Evolutionary conservation across 306 rosid species (phyloP), one percentile per base, ranked within the genome.

Genomic region (Cicer yamashitae): DNA sequence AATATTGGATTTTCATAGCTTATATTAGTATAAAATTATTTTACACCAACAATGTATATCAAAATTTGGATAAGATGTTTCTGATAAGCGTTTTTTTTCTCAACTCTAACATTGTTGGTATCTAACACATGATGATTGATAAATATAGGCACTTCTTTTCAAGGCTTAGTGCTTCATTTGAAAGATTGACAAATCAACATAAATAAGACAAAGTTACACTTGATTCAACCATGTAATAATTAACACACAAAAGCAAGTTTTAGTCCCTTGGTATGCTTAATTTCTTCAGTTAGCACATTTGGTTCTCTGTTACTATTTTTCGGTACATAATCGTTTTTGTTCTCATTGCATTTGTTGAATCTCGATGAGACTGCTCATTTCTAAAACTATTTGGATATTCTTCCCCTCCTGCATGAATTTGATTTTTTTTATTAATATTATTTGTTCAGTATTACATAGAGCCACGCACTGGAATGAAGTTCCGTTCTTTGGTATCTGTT

Each of bases 401-500:
- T 63, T 56, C 13, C 46, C 44, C 50, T 48, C 59, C 13, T 65
- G 10, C 44, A 50, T 10, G 54, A 15, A 71, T 7, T 45, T 80
- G 40, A 72, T 60, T 2, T 15, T 15, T 10, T 34, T 22, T 53
- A 8, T 43, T 5, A 13, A 17, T 71, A 37, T 66, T 75, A 18
- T 70, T 67, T 71, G 17, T 18, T 81, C 88, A 91, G 93, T 87
- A 72, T 67, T 91, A 87, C 79, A 54, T 74, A 79, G 93, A 89
- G 63, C 90, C 89, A 7, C 61, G 25, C 10, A 87, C 89, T 4
- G 76, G 90, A 50, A 70, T 18, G 78, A 20, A 15, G 79, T 91
- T 91, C 67, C 93, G 88, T 53, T 91, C 96, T 7, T 76, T 91
- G 76, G 1, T 61, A 46, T 69, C 89, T 54, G 93, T 87, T 63